Conservation (phyloP, 805 yeast species). For the Hyphopichia homilentoma region DNA sequence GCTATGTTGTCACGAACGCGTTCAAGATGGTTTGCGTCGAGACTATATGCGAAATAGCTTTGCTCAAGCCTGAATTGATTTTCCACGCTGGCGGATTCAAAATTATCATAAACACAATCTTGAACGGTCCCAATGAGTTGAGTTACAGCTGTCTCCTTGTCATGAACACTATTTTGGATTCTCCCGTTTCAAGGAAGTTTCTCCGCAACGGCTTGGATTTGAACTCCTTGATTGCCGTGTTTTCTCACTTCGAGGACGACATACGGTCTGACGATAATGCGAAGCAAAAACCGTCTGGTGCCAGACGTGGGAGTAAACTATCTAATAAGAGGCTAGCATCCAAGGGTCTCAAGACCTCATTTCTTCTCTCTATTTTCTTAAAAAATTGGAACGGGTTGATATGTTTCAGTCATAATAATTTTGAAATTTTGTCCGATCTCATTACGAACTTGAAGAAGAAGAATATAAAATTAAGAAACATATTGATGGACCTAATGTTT, state of each 20-base stretch:
- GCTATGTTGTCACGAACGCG: slow-evolving; percentile 18
- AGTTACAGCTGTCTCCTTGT: slow-evolving; percentile 22
- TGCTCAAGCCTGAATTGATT: slow-evolving; percentile 39
- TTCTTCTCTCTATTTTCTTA: slow-evolving; percentile 55
- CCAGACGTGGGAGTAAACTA: slow-evolving; percentile 1
- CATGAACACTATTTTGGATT: slow-evolving; percentile 54
- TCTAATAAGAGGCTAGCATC: slow-evolving; percentile 31
- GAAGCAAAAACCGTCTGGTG: no score
- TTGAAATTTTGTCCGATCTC: slow-evolving; percentile 52
- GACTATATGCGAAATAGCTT: slow-evolving; percentile 34
- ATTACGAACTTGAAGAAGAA: slow-evolving; percentile 59
- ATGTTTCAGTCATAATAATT: slow-evolving; percentile 55
- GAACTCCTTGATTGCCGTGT: slow-evolving; percentile 60
- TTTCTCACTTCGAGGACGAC: slow-evolving; percentile 55
- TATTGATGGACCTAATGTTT: slow-evolving; percentile 66
- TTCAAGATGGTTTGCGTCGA: slow-evolving; percentile 46
- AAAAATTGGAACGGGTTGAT: slow-evolving; percentile 77
- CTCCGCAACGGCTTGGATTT: slow-evolving; percentile 63
- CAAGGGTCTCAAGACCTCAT: slow-evolving; percentile 57
- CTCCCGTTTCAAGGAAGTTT: slow-evolving; percentile 48
- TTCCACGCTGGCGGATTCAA: slow-evolving; percentile 53
- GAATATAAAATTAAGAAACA: slow-evolving; percentile 53
- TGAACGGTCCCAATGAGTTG: slow-evolving; percentile 27
- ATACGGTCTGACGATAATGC: slow-evolving; percentile 6
- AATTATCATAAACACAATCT: slow-evolving; percentile 38